Evolutionary conservation across 257 asterid species (phyloP).

Genomic region (Solanum megistacrolobum): DNA sequence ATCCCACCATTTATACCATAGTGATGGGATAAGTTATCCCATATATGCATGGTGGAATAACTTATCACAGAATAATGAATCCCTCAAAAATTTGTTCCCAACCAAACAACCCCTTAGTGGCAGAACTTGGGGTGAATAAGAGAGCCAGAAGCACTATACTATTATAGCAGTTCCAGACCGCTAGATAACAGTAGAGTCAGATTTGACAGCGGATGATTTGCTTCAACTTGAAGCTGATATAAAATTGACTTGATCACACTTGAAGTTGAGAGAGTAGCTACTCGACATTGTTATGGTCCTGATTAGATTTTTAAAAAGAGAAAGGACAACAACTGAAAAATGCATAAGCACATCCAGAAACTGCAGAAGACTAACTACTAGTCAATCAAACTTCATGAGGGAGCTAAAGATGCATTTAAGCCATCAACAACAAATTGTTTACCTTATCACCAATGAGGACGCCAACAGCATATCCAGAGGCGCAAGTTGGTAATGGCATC

Average conservation of each 20-base stretch:
- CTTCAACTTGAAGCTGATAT: not conserved
- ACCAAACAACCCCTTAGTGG: not conserved
- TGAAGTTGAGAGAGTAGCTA: not conserved
- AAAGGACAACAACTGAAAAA: not conserved
- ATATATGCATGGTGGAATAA: not conserved
- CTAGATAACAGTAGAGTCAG: not conserved
- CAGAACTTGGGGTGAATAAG: not conserved
- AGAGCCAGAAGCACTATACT: not conserved
- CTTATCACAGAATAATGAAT: not conserved
- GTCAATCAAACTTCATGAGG: not conserved
- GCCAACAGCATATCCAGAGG: constrained; percentile 48
- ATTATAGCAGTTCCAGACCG: not conserved
- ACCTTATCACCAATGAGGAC: constrained; percentile 69
- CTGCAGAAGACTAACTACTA: not conserved
- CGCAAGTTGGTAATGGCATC: too few relatives aligned
- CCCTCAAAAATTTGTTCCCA: not conserved
- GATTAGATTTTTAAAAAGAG: not conserved
- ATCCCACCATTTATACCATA: not conserved
- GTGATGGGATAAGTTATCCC: not conserved
- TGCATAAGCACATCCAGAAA: not conserved
- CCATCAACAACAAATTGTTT: constrained; percentile 2
- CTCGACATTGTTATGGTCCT: not conserved
- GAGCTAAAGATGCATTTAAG: not conserved
- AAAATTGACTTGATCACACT: not conserved
- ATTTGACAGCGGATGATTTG: not conserved